Base-by-base conservation (phyloP, 1,284 basidiomycete species). In the Ganoderma sinense region DNA sequence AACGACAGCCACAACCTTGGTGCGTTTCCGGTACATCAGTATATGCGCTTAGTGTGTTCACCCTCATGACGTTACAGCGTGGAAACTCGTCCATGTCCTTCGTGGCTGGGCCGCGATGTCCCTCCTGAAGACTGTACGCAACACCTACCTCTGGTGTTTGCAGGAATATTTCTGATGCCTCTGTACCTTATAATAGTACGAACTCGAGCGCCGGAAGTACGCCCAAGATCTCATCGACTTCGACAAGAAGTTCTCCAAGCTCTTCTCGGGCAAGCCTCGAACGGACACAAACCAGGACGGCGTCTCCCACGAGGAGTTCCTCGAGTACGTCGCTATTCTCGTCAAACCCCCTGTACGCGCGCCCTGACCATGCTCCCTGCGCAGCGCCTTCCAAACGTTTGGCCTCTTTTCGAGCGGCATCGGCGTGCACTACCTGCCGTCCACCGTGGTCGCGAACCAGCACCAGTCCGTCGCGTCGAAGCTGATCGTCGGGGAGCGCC, bases 1-100 rank as follows among this genome's bases (percentile, higher is more conserved):
- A 93, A 91, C 71, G 94, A 96, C 76, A 88, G 91, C 16, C 93
- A 94, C 74, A 95, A 95, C 75, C 84, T 95, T n/a, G 85, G 90
- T 89, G 40, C 36, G 80, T 76, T 0, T 18, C 18, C n/a, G 29
- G 31, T 5, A 2, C 26, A 39, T 48, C 4, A 33, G 29, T n/a
- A 41, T 26, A 39, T 58, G n/a, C 31, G 53, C 51, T 20, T 6
- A 41, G 13, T 36, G 4, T 20, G 18, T 18, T 61, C 11, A 65
- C 23, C 14, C n/a, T 41, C 41, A 13, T 62, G 36, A 36, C 6
- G 40, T 18, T 51, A 0, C 68, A 89, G 91, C 86, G 2, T 95
- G 94, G 94, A 96, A 95, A 77, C 76, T 96, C 56, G 84, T 84
- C 0, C 88, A 93, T 65, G 93, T 94, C 20, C 80, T 95, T 29